A percentile compares a stretch with the other conserved stretches of the same genome.
Conservation (phyloP, 768 basidiomycete genomes). For the Tubosaeta sp. region DNA sequence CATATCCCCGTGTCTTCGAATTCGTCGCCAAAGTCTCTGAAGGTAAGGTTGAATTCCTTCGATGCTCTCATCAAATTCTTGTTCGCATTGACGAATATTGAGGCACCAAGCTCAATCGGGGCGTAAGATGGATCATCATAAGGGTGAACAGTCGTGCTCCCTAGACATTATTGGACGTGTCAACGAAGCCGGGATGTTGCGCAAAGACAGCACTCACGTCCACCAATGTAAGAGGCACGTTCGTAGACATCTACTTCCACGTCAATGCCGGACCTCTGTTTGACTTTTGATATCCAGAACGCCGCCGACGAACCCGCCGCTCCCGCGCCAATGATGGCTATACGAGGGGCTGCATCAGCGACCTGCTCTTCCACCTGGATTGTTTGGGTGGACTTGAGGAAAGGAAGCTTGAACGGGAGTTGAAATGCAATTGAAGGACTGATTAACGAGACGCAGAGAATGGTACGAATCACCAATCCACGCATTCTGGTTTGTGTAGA, state of each 20-base stretch:
- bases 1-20: slow-evolving; percentile 59
- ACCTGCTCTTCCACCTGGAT: slow-evolving; percentile 15
- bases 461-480: slow-evolving; percentile 4
- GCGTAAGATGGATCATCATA: slow-evolving; percentile 54
- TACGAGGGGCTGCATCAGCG: slow-evolving; percentile 39
- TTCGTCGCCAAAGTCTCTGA: slow-evolving; percentile 46
- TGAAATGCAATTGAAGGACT: slow-evolving; percentile 32
- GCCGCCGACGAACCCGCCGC: slow-evolving; percentile 83
- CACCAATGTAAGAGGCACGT: slow-evolving; percentile 69
- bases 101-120: slow-evolving; percentile 79
- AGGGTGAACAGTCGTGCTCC: slow-evolving; percentile 75
- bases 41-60: slow-evolving; percentile 72
- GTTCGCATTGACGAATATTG: slow-evolving; percentile 80
- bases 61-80: slow-evolving; percentile 69
- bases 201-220: slow-evolving; percentile 54
- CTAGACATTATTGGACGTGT: slow-evolving; percentile 35
- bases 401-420: slow-evolving; percentile 54
- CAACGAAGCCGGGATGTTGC: not conserved
- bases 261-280: slow-evolving; percentile 61
- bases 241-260: slow-evolving; percentile 86
- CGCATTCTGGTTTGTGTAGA: slow-evolving; percentile 6
- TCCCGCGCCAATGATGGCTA: slow-evolving; percentile 90
- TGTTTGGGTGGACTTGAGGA: slow-evolving; percentile 40
- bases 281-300: slow-evolving; percentile 78
- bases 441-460: slow-evolving; percentile 21